phyloP scores from a whole-genome alignment of 2,329 filamentous ascomycete genomes.

The Claviceps digitariae region DNA sequence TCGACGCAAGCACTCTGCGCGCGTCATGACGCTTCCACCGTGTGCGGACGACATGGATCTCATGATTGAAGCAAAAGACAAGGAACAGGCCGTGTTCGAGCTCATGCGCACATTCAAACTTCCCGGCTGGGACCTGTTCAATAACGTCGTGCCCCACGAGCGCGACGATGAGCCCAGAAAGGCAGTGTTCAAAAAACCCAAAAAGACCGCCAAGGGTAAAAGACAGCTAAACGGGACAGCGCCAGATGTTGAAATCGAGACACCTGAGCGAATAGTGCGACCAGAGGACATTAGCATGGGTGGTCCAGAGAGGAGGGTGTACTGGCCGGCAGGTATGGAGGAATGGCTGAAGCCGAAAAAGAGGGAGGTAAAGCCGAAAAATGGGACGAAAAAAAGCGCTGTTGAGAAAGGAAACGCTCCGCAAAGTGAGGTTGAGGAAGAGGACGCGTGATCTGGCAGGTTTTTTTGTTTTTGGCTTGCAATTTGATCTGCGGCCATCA shows the following conservation, averaged over 20 bases:
- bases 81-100: slow-evolving; percentile 92
- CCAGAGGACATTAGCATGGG: slow-evolving; percentile 75
- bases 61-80: slow-evolving; percentile 99
- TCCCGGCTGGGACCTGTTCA: slow-evolving; percentile 62
- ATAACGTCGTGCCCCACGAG: slow-evolving; percentile 64
- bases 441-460: background rate
- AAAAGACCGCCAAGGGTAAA: slow-evolving; percentile 24
- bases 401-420: background rate
- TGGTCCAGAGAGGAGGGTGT: slow-evolving; percentile 66
- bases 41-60: slow-evolving; percentile 76
- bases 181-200: slow-evolving; percentile 24
- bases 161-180: slow-evolving; percentile 58
- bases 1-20: slow-evolving; percentile 70
- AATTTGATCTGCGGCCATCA: too few species aligned
- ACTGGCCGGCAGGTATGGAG: slow-evolving; percentile 83
- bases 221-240: slow-evolving; percentile 22
- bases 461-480: background rate
- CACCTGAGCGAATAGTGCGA: slow-evolving; percentile 33
- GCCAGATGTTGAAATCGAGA: slow-evolving; percentile 23
- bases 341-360: slow-evolving; percentile 80
- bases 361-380: slow-evolving; percentile 42
- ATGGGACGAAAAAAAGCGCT: slow-evolving; percentile 17
- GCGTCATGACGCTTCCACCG: slow-evolving; percentile 68
- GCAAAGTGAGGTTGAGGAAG: background rate
- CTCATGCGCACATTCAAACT: slow-evolving; percentile 81